Conservation (phyloP, 2,329 filamentous ascomycete species). For the Zalaria sp. region DNA sequence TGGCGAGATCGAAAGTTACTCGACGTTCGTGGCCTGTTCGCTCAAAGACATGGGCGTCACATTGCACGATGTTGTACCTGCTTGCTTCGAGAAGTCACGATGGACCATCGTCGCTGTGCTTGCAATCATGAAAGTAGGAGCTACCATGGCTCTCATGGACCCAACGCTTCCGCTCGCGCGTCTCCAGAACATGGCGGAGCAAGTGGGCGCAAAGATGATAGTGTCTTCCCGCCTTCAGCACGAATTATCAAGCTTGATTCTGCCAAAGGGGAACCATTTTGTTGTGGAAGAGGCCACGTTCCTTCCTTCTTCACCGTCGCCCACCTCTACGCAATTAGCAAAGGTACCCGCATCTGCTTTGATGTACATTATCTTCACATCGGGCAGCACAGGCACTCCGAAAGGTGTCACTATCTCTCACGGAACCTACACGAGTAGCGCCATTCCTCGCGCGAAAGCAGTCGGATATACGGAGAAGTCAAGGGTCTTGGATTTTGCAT, state of each 20-base stretch:
- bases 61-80: slow-evolving; percentile 8
- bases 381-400: slow-evolving; percentile 13
- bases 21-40: slow-evolving; percentile 8
- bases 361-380: slow-evolving; percentile 16
- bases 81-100: slow-evolving; percentile 14
- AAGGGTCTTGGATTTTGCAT: slow-evolving; percentile 5
- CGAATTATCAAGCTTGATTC: slow-evolving; percentile 7
- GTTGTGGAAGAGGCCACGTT: slow-evolving; percentile 5
- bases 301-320: neutral
- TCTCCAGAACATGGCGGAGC: slow-evolving; percentile 7
- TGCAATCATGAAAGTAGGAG: slow-evolving; percentile 17
- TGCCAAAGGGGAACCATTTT: slow-evolving; percentile 5
- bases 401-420: slow-evolving; percentile 12
- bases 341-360: slow-evolving; percentile 7
- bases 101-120: slow-evolving; percentile 15
- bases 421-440: slow-evolving; percentile 41
- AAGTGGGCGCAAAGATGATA: slow-evolving; percentile 4
- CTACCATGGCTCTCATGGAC: slow-evolving; percentile 14
- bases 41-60: slow-evolving; percentile 4
- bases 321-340: neutral
- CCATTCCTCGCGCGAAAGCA: slow-evolving; percentile 25
- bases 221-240: slow-evolving; percentile 6
- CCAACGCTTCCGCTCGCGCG: slow-evolving; percentile 11
- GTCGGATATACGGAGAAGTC: slow-evolving; percentile 3
- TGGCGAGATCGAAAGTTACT: slow-evolving; percentile 10